Base-by-base conservation (phyloP, 2,329 filamentous ascomycete species). In the Chaetomium olivaceum region DNA sequence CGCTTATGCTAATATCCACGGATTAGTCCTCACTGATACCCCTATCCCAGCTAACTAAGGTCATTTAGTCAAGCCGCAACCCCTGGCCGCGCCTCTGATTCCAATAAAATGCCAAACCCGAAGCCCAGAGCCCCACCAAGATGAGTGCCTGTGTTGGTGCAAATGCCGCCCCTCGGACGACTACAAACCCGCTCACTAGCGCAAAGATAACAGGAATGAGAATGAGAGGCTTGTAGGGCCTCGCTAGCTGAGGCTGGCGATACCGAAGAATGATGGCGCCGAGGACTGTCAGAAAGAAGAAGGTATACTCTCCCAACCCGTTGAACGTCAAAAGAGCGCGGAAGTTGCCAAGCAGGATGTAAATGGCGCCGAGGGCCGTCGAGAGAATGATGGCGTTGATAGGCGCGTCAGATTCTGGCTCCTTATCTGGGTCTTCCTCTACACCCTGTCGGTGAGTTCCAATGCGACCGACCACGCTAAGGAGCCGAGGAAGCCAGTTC, bases 201-300 rank as follows among this genome's bases (percentile, higher is more conserved):
- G 83, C 79, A 67, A 89, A 89, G 0, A 82, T 71, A 0, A 81
- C 60, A 0, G 86, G 86, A 11, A 87, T 77, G 2, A 82, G 27
- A 0, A 87, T 70, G 16, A 77, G 74, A 0, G 86, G 82, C 72
- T 82, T 83, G 70, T 88, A 89, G 0, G 87, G 86, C 12, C 87
- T 75, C 0, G 77, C 70, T 2, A 89, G 76, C 0, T 76, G 73
- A 0, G 86, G 87, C 72, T 89, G 85, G 1, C 83, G 80, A 63
- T 80, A 81, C 14, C 87, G 81, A 52, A 89, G 74, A 19, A 88
- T 76, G 11, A 88, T 77, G 1, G 85, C 82, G 0, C 86, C 87
- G 0, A 88, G 70, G 0, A 88, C 86, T 0, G 86, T 86, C 33
- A 88, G 78, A 71, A 89, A 87, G 76, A 89, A 89, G 74, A 89